Base-by-base conservation (phyloP, 495 filamentous ascomycete species). In the Aspergillus diversus region DNA sequence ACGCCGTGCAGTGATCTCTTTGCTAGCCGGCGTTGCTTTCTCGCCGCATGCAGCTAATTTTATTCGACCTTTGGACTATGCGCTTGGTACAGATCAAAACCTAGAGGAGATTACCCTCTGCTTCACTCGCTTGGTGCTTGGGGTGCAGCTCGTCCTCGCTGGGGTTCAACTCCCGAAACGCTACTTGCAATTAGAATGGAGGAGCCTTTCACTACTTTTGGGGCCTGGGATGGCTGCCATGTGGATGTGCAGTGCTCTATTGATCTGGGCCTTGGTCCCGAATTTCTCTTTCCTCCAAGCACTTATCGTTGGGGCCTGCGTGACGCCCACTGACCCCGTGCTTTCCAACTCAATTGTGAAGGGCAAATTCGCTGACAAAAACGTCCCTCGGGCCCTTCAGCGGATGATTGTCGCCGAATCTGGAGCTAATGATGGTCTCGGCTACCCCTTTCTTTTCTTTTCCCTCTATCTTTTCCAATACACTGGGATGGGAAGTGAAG, bases 241-340 rank as follows among this genome's bases (percentile, higher is more conserved):
- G 93, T 97, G 94, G 94, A 64, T 96, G n/a, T 79, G 77, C 47
- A 96, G 90, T 55, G 89, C 86, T 66, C 73, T 96, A 5, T 71
- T 97, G 3, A 78, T 97, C 56, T 97, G 88, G 87, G 92, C 78
- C 0, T 74, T 97, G 63, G 87, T 96, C 3, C 92, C 92, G 0
- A 77, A 88, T 60, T 73, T 96, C 27, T 73, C 75, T 48, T 90
- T 96, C 64, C 81, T 97, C 1, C 87, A 93, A 68, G 87, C 93
- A 0, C 79, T 97, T 21, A 89, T 87, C 3, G 77, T 97, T 34
- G 93, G 85, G 4, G 88, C 92, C 32, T 96, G 92, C 68, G 87
- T 98, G 13, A 96, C 93, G 5, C 93, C 93, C 0, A 97, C 94
- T 0, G 94, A 98, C 70, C 94, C 94, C 0, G 88, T 97, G 31